phyloP scores from a whole-genome alignment of 371 early-diverging fungal genomes.

The Mucor irregularis region DNA sequence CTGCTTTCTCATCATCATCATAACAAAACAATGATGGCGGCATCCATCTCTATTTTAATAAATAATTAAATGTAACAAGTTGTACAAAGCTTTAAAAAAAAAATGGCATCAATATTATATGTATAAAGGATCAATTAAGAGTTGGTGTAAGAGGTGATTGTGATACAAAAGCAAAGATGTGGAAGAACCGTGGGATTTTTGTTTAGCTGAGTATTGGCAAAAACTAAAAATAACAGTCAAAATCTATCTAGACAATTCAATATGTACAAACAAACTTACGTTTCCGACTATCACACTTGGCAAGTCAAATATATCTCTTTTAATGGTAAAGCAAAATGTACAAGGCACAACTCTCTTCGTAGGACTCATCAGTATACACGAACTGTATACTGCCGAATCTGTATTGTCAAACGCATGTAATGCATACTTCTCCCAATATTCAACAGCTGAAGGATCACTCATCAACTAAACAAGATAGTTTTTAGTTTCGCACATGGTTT shows the following conservation, averaged over 20 bases:
- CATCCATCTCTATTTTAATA: no score
- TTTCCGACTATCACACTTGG: slow-evolving; percentile 86
- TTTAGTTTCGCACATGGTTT: not conserved
- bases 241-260: not conserved
- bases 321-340: slow-evolving; percentile 90
- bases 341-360: slow-evolving; percentile 74
- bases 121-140: no score
- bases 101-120: no score
- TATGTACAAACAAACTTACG: slow-evolving; percentile 24
- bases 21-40: no score
- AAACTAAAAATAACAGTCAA: slow-evolving; percentile 16
- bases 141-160: no score
- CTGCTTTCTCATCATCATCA: no score
- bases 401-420: slow-evolving; percentile 87
- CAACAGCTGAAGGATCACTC: slow-evolving; percentile 85
- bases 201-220: slow-evolving; percentile 36
- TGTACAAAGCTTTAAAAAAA: no score
- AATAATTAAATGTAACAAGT: no score
- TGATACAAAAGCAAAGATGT: no score
- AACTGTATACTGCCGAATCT: slow-evolving; percentile 80
- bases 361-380: slow-evolving; percentile 74
- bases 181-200: not conserved
- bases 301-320: slow-evolving; percentile 89
- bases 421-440: slow-evolving; percentile 92
- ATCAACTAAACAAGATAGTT: slow-evolving; percentile 61